These are phyloP conservation scores for Exsudoporus floridanus DNA, from an alignment of 1,284 basidiomycete species.

Conservation along the genomic window DNA sequence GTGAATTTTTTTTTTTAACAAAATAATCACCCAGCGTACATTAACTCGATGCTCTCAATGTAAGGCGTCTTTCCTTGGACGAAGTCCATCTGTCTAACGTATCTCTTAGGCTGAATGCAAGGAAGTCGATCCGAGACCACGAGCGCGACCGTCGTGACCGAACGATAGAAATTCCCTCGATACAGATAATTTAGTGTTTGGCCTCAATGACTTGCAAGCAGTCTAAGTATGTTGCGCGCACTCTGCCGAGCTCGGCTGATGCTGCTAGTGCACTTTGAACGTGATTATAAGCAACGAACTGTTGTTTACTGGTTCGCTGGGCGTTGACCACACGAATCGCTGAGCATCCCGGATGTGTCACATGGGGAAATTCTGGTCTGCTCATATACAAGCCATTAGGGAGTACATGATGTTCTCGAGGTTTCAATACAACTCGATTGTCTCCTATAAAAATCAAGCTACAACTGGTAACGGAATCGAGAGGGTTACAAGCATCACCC, in stretches of 20 bases:
- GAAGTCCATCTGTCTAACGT: background rate
- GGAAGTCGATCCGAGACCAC: slow-evolving; percentile 8
- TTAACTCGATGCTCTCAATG: slow-evolving; percentile 14
- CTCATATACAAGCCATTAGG: slow-evolving; percentile 8
- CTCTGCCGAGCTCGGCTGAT: background rate
- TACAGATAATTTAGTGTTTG: background rate
- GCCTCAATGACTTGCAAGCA: background rate
- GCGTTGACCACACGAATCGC: background rate
- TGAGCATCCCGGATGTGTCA: background rate
- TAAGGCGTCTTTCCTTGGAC: background rate
- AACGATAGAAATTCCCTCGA: slow-evolving; percentile 12
- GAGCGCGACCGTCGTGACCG: slow-evolving; percentile 1
- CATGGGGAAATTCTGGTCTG: background rate
- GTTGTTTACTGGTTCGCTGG: background rate
- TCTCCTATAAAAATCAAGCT: slow-evolving; percentile 12
- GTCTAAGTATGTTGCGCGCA: background rate
- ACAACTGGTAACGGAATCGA: slow-evolving; percentile 11
- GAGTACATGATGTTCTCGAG: slow-evolving; percentile 8
- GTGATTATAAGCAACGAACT: background rate
- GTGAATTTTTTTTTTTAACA: too few species aligned
- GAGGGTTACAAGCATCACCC: slow-evolving; percentile 13
- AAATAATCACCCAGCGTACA: slow-evolving; percentile 1
- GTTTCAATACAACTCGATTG: slow-evolving; percentile 9
- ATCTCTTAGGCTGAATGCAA: slow-evolving; percentile 8
- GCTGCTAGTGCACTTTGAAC: background rate